Conservation (phyloP, 306 rosid species). For the Abrus precatorius region DNA sequence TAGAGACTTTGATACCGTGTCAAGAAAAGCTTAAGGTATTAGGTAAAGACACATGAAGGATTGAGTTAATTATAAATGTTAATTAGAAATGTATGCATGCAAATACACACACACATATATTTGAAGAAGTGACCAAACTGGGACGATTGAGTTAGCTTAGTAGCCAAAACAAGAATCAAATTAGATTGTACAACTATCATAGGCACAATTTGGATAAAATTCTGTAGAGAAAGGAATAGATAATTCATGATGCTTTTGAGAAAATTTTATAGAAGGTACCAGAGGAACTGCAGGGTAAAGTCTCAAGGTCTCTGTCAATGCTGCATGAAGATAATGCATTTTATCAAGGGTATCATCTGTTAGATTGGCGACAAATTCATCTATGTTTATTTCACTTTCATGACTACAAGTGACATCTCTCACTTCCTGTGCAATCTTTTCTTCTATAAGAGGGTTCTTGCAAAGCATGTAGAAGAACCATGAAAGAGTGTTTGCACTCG, state of each 20-base stretch:
- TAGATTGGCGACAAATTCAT: conserved; percentile 59
- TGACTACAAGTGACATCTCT: conserved; percentile 56
- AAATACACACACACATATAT: background rate
- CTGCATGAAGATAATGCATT: conserved; percentile 90
- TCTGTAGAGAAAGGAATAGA: background rate
- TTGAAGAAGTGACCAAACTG: background rate
- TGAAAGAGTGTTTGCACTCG: conserved; percentile 75
- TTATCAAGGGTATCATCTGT: conserved; percentile 65
- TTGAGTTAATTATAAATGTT: background rate
- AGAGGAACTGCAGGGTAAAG: conserved; percentile 76
- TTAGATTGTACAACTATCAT: conserved; percentile 1
- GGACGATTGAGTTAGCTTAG: background rate
- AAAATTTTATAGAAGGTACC: conserved; percentile 46
- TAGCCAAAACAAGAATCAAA: background rate
- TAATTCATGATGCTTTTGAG: background rate
- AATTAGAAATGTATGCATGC: background rate
- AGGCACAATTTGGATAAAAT: background rate
- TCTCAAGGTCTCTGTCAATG: conserved; percentile 84
- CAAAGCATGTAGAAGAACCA: conserved; percentile 88
- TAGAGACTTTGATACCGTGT: too few relatives aligned
- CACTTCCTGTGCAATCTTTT: conserved; percentile 76
- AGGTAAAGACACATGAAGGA: background rate
- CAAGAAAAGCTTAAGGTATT: background rate
- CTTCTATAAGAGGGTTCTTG: conserved; percentile 78
- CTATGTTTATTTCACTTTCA: conserved; percentile 45